Evolutionary conservation across 495 filamentous ascomycete genomes (phyloP), one percentile per base, ranked within the genome.

Genomic region (Annulohypoxylon nitens): DNA sequence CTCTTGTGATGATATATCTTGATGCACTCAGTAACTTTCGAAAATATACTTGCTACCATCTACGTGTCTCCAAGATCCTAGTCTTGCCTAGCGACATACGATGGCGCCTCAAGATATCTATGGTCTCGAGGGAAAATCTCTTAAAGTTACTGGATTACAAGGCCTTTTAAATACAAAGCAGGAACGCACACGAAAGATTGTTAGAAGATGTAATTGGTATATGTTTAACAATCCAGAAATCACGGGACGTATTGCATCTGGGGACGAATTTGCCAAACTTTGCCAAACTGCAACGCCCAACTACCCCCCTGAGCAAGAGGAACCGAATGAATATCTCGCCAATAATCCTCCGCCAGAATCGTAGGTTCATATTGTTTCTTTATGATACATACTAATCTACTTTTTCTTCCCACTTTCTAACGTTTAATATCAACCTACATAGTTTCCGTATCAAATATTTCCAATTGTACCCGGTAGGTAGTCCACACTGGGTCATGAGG

Each of bases 121-220:
- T 45, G 25, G 37, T 37, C 53, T 69, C 20, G 48, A 61, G 26
- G 54, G 43, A 1, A 20, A 61, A 0, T 69, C 65, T 55, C 65
- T 73, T 12, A 9, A 65, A 3, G 20, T 45, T 4, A 30, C 41
- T 12, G 9, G 37, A 12, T 64, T 73, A 23, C 43, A 14, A 43
- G 33, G 9, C 1, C 64, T 73, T 11, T 12, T 16, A n/a, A 5
- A 41, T 2, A 18, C 47, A 0, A 39, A 20, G 14, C 11, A 45
- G 11, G 25, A 57, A 11, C 62, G 70, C 3, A 59, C 57, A 14
- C 4, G 9, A 3, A 64, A 61, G 26, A 73, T 73, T 10, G 41
- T 73, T 18, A 33, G 26, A 8, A 64, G 70, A 50, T 73, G 70
- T 36, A 73, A 73, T 12, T 73, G 65, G 70, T 73, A 73, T 47